Percentiles rank a stretch among this genome's conserved stretches.
Evolutionary conservation across 2,329 filamentous ascomycete species (phyloP).

Genomic region (Trichoderma brevicompactum): DNA sequence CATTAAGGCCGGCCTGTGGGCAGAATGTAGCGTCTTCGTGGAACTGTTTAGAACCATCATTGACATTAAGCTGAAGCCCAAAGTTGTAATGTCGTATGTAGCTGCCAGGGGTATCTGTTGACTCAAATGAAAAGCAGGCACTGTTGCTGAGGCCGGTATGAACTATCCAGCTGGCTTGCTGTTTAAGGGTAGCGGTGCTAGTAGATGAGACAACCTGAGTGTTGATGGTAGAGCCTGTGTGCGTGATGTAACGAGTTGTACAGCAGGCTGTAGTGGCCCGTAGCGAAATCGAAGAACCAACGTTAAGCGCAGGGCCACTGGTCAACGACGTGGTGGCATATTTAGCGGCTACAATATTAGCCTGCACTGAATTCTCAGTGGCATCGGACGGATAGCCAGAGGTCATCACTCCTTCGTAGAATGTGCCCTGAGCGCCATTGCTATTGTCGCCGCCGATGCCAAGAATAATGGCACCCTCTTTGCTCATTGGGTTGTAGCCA

Average conservation of each 20-base stretch:
- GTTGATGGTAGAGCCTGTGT: constrained; percentile 3
- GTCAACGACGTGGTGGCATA: background rate
- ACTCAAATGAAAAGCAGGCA: constrained; percentile 18
- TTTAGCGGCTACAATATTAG: constrained; percentile 13
- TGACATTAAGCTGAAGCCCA: constrained; percentile 5
- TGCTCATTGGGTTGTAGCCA: constrained; percentile 14
- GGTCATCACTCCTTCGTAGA: constrained; percentile 22
- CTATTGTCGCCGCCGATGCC: constrained; percentile 12
- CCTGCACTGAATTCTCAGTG: constrained; percentile 18
- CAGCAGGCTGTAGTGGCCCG: constrained; percentile 11
- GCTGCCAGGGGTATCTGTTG: constrained; percentile 2
- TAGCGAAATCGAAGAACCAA: constrained; percentile 12
- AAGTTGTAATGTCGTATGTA: constrained; percentile 12
- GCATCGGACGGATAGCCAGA: constrained; percentile 15
- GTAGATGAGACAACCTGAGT: constrained; percentile 8
- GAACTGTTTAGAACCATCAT: constrained; percentile 10
- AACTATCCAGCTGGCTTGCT: constrained; percentile 16
- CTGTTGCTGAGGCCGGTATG: constrained; percentile 1
- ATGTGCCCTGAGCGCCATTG: constrained; percentile 2
- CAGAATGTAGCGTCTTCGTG: constrained; percentile 13
- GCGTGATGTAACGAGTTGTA: constrained; percentile 7
- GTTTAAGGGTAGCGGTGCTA: background rate
- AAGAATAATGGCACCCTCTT: constrained; percentile 14
- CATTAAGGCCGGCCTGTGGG: constrained; percentile 11
- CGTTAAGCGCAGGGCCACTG: background rate